phyloP scores from a whole-genome alignment of 177 flowering plant genomes.

The Vitis hybrid region DNA sequence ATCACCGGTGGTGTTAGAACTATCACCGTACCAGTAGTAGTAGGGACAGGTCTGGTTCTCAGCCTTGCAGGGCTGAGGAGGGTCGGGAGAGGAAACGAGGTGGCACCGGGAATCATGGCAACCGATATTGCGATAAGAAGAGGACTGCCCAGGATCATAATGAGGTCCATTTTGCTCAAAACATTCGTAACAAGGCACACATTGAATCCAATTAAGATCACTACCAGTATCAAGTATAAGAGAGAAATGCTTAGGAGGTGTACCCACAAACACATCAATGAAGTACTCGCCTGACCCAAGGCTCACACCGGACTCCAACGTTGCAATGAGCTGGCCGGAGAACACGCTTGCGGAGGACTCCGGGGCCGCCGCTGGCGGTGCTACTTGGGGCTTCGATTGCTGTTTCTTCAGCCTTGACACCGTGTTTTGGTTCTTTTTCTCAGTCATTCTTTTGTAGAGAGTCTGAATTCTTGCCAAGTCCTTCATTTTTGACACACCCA shows the following conservation, averaged over 20 bases:
- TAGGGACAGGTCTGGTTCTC: constrained; percentile 71
- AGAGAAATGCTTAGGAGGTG: constrained; percentile 84
- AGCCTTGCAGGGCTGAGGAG: constrained; percentile 42
- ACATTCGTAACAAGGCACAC: constrained; percentile 80
- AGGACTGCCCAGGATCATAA: constrained; percentile 67
- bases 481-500: constrained; percentile 40
- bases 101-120: constrained; percentile 69
- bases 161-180: constrained; percentile 79
- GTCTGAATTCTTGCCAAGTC: constrained; percentile 72
- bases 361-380: constrained; percentile 21
- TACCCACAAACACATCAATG: constrained; percentile 94
- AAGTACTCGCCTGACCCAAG: constrained; percentile 95
- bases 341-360: constrained; percentile 20
- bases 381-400: constrained; percentile 1
- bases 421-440: constrained; percentile 67
- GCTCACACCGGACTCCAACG: constrained; percentile 81
- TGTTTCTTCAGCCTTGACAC: constrained; percentile 26
- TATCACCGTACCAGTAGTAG: constrained; percentile 94
- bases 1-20: constrained; percentile 92
- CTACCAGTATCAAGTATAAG: constrained; percentile 94
- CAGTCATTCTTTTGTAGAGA: constrained; percentile 49
- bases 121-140: constrained; percentile 48
- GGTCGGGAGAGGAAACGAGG: constrained; percentile 76
- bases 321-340: constrained; percentile 58
- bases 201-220: constrained; percentile 96